phyloP scores from a whole-genome alignment of 148 eudicot genomes.

The Cornus florida region DNA sequence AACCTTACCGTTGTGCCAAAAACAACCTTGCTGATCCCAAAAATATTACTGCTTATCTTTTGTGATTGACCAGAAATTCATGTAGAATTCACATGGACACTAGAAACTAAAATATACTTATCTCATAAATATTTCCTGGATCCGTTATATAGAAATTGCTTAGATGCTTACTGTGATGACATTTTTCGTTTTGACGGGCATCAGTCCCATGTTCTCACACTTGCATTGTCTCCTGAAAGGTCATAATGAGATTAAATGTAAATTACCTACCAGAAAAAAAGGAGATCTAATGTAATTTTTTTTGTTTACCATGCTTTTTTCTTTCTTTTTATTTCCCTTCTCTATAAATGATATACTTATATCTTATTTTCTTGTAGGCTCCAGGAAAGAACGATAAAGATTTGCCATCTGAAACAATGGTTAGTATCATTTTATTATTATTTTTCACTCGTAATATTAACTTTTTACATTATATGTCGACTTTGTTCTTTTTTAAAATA shows the following conservation, averaged over 20 bases:
- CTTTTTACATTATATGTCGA: neutral
- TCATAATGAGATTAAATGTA: neutral
- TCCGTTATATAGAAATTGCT: neutral
- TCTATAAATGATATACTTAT: slow-evolving; percentile 7
- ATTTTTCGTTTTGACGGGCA: neutral
- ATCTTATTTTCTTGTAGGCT: slow-evolving; percentile 46
- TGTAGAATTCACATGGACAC: neutral
- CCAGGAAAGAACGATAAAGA: slow-evolving; percentile 97
- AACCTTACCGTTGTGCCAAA: no score
- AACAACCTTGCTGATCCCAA: no score
- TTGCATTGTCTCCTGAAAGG: neutral
- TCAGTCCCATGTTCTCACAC: neutral
- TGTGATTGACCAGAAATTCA: neutral
- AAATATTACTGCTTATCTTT: no score
- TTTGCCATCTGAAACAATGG: slow-evolving; percentile 87
- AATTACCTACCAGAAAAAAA: neutral
- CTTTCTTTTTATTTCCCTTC: slow-evolving; percentile 1
- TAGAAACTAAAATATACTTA: neutral
- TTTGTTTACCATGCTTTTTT: neutral
- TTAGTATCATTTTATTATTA: slow-evolving; percentile 30
- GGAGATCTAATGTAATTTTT: neutral
- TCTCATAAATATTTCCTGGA: neutral
- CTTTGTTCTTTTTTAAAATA: neutral
- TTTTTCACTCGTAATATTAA: neutral
- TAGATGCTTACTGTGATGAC: neutral